A percentile compares a stretch with the other conserved stretches of the same genome.
Evolutionary conservation across 2,329 filamentous ascomycete genomes (phyloP).

Genomic region (Colletotrichum chrysophilum): DNA sequence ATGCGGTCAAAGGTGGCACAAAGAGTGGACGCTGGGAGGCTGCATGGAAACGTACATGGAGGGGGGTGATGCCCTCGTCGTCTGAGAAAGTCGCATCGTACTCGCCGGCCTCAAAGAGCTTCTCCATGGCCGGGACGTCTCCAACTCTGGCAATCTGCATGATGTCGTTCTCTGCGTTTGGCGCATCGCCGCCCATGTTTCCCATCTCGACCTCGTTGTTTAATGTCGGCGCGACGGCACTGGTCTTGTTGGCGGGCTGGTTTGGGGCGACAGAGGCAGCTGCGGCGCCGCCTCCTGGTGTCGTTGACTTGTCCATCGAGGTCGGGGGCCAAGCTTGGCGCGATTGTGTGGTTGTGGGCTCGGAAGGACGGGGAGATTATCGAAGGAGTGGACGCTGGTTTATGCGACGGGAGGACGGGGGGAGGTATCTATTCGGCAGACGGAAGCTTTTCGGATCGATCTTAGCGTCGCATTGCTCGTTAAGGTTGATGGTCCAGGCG

Average conservation of each 20-base stretch:
- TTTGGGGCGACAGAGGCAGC: constrained; percentile 50
- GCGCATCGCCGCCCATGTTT: constrained; percentile 46
- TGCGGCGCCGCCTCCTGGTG: constrained; percentile 38
- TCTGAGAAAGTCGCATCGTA: constrained; percentile 85
- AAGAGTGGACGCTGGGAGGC: background rate
- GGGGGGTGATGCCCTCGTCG: constrained; percentile 90
- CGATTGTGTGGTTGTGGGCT: background rate
- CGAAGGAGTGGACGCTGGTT: background rate
- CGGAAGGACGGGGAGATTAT: background rate
- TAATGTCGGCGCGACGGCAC: constrained; percentile 58
- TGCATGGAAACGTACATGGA: constrained; percentile 72
- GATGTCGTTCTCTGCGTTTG: constrained; percentile 72
- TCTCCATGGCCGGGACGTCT: constrained; percentile 85
- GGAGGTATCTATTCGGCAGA: background rate
- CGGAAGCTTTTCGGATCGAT: constrained; percentile 9
- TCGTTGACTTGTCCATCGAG: constrained; percentile 46
- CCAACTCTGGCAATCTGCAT: constrained; percentile 95
- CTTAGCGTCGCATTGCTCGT: constrained; percentile 19
- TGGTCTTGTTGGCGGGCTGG: constrained; percentile 61
- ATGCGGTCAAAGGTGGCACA: background rate
- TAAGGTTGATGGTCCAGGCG: background rate
- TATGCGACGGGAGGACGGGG: background rate
- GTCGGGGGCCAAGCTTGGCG: background rate
- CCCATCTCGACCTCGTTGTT: constrained; percentile 64
- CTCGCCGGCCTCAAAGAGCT: constrained; percentile 83